Evolutionary conservation across 768 basidiomycete genomes (phyloP).

Genomic region (Cystobasidium tubakii): DNA sequence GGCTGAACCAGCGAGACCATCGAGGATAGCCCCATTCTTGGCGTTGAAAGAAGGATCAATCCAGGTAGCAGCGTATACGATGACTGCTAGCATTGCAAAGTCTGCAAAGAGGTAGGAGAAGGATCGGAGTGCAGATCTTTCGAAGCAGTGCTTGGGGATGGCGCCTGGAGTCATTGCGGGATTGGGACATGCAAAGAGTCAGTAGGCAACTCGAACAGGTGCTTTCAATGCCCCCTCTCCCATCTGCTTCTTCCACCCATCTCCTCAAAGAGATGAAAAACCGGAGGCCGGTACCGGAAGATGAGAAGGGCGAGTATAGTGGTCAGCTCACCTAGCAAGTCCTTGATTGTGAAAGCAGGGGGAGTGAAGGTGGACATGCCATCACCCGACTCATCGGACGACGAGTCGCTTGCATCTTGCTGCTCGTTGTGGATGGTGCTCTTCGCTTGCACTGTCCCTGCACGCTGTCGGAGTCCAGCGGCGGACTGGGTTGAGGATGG

Average conservation of each 20-base stretch:
- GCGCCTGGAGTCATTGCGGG: constrained; percentile 38
- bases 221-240: background rate
- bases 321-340: constrained; percentile 33
- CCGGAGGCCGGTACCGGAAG: background rate
- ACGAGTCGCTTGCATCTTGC: constrained; percentile 10
- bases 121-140: constrained; percentile 78
- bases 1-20: constrained; percentile 58
- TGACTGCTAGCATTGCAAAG: constrained; percentile 60
- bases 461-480: constrained; percentile 10
- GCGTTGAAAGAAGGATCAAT: constrained; percentile 56
- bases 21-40: constrained; percentile 55
- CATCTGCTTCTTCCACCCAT: too few species aligned
- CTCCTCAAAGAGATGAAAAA: background rate
- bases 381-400: background rate
- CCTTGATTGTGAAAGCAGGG: constrained; percentile 45
- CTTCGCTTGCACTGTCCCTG: background rate
- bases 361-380: constrained; percentile 40
- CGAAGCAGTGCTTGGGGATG: constrained; percentile 64
- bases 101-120: constrained; percentile 75
- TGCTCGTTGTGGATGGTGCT: background rate
- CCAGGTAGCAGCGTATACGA: constrained; percentile 64
- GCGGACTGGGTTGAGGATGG: background rate
- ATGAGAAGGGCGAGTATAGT: background rate
- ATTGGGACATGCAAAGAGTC: background rate
- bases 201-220: background rate